Percentiles rank a stretch among this genome's conserved stretches.
These are phyloP conservation scores for Aspergillus nanangensis DNA, from an alignment of 495 filamentous ascomycete genomes.

Conservation along the genomic window DNA sequence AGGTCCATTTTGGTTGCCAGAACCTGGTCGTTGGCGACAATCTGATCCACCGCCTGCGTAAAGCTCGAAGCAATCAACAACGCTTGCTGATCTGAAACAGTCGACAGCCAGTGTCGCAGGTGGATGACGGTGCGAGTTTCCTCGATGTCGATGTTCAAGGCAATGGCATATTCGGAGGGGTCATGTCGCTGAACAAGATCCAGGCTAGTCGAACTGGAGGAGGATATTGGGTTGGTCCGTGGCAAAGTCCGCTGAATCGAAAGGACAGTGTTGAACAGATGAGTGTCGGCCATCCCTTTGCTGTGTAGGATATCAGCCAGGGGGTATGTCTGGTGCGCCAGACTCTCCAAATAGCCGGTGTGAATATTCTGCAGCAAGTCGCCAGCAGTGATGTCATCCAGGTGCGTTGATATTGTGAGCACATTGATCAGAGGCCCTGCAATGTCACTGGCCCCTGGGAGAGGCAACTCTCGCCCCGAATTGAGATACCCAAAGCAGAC, in stretches of 20 bases:
- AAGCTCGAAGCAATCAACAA: no score
- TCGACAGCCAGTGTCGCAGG: no score
- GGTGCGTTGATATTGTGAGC: background rate
- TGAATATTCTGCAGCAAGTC: background rate
- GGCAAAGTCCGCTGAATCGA: background rate
- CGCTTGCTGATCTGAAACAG: no score
- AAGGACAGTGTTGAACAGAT: background rate
- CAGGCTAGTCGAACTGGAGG: no score
- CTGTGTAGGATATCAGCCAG: background rate
- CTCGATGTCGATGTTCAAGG: no score
- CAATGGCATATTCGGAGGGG: no score
- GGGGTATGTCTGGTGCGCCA: background rate
- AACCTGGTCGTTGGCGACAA: no score
- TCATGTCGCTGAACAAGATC: no score
- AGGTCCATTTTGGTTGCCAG: no score
- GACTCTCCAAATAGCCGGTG: background rate
- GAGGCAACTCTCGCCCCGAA: background rate
- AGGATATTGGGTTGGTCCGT: background rate
- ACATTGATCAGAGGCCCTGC: background rate
- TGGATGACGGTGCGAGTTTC: no score
- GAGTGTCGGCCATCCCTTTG: background rate
- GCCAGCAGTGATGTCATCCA: background rate
- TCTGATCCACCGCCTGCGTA: no score
- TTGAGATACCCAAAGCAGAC: background rate
- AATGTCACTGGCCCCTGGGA: background rate